phyloP scores from a whole-genome alignment of 768 basidiomycete genomes.

The Mycena polygramma region DNA sequence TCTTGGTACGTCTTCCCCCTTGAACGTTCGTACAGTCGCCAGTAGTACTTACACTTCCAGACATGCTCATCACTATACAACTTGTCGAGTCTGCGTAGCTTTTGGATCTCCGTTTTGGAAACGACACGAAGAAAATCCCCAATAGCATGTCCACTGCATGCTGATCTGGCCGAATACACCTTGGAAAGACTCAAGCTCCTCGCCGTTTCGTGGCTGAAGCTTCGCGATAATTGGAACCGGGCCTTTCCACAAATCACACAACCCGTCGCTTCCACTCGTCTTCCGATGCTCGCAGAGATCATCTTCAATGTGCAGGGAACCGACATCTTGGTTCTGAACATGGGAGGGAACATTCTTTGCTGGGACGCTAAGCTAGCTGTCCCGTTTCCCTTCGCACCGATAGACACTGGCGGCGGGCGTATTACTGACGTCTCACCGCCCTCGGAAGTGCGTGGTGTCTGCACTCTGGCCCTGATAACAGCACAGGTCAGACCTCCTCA shows the following conservation, averaged over 20 bases:
- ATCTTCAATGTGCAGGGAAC: conserved; percentile 31
- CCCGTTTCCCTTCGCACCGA: conserved; percentile 6
- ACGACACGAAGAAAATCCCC: conserved; percentile 15
- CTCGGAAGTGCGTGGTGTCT: conserved; percentile 1
- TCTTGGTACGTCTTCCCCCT: conserved; percentile 13
- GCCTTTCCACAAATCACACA: conserved; percentile 3
- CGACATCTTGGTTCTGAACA: conserved; percentile 26
- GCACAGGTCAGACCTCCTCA: background rate
- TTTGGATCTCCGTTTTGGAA: conserved; percentile 26
- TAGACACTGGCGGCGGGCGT: conserved; percentile 16
- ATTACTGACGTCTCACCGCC: conserved; percentile 18
- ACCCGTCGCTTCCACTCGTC: conserved; percentile 1
- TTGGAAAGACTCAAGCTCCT: conserved; percentile 24
- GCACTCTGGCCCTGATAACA: conserved; percentile 6
- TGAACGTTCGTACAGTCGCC: too few species aligned
- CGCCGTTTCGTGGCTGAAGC: conserved; percentile 11
- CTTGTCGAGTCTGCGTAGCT: conserved; percentile 18
- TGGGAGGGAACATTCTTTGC: conserved; percentile 6
- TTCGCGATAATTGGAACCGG: conserved; percentile 29
- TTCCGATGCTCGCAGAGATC: conserved; percentile 16
- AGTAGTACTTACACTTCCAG: background rate
- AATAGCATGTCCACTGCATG: conserved; percentile 19
- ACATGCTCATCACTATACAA: conserved; percentile 22
- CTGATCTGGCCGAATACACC: conserved; percentile 21
- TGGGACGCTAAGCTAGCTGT: conserved; percentile 17